Evolutionary conservation across 139 green algal genomes (phyloP).

Genomic region (Trebouxia sp.): DNA sequence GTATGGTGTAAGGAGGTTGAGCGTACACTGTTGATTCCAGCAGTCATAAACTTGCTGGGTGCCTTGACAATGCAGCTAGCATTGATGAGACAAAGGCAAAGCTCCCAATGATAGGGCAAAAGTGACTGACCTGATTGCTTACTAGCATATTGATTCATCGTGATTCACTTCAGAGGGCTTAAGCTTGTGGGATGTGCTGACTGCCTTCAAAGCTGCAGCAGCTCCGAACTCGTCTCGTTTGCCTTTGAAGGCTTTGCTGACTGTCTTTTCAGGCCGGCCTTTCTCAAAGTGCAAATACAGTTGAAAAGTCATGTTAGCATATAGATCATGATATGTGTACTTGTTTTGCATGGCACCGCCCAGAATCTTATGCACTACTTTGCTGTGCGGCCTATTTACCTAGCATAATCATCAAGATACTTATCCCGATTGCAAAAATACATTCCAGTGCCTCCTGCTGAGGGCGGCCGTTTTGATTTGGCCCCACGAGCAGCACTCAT

Average conservation of each 20-base stretch:
- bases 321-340: too few species aligned
- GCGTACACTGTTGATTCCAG: constrained; percentile 8
- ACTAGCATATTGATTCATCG: background rate
- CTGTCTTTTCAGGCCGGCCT: too few species aligned
- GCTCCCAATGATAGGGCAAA: background rate
- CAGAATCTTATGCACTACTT: too few species aligned
- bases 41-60: constrained; percentile 19
- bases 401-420: constrained; percentile 9
- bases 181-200: too few species aligned
- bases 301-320: too few species aligned
- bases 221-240: too few species aligned
- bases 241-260: too few species aligned
- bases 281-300: too few species aligned
- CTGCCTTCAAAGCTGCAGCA: too few species aligned
- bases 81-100: background rate
- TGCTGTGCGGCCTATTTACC: background rate
- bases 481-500: constrained; percentile 5
- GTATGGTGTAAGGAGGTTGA: background rate
- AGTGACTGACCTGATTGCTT: background rate
- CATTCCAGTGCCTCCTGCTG: constrained; percentile 18
- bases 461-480: background rate
- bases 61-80: constrained; percentile 17
- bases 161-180: too few species aligned
- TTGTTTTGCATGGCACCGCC: too few species aligned
- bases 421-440: constrained; percentile 19